Base-by-base conservation (phyloP, 2,329 filamentous ascomycete species). In the Colletotrichum sp. region DNA sequence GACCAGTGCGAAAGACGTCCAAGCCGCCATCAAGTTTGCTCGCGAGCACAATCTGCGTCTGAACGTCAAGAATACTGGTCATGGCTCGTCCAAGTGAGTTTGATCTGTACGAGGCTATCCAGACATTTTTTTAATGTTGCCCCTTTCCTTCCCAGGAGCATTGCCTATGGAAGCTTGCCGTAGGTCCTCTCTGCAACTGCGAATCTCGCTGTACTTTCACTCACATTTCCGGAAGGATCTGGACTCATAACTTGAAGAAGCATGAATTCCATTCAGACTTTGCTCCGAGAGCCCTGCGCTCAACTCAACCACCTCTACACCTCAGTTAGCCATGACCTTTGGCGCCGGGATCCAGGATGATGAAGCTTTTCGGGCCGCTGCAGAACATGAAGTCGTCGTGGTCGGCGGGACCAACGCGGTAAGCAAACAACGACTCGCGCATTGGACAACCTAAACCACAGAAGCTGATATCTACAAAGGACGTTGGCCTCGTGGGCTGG, bases 401-500 rank as follows among this genome's bases (percentile, higher is more conserved):
- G 84, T 91, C 2, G 85, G 83, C 8, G 89, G 89, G 0, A 64
- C 58, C 10, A 62, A 52, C 8, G 16, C 10, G 18, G 67, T 70
- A 32, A 43, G 56, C n/a, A 8, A 84, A 87, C 18, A n/a, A 12
- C 4, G 5, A 61, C 10, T n/a, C 13, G 55, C 18, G 5, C 18
- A 1, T 18, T 61, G 10, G 10, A 30, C 16, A 13, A 30, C 10
- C 18, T 0, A 32, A 4, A n/a, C 28, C 0, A 26, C 28, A 32
- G 18, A 30, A 18, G 10, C 58, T 61, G 28, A 48, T 4, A 3
- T 13, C 43, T 13, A 5, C 88, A 87, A 76, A 82, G 86, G 2
- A 89, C 87, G 91, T 93, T 9, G 91, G 91, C 2, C 77, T 91
- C 10, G 88, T 89, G 1, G 92, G 91, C 16, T 64, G 68, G 91